Evolutionary conservation across 225 moss, liverwort and hornwort species (phyloP).

Genomic region (Pseudisothecium myosuroides): DNA sequence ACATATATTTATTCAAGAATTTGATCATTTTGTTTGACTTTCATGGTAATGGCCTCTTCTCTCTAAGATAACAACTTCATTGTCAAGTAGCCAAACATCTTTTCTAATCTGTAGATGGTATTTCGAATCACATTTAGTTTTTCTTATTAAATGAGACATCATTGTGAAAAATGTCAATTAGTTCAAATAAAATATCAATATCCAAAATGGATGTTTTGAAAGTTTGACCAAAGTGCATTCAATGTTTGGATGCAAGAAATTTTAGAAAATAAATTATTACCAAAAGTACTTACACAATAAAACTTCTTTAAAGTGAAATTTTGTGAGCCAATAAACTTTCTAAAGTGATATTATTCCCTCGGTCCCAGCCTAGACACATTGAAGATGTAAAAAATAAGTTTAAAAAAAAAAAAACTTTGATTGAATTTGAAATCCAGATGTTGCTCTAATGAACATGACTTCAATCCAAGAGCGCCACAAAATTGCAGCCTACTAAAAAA

Average conservation of each 20-base stretch:
- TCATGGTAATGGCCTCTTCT: background rate
- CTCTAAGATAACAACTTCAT: background rate
- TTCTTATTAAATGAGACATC: background rate
- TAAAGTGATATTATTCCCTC: no score
- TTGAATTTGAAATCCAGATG: no score
- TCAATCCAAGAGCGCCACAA: no score
- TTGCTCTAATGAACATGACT: no score
- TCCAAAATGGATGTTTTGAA: background rate
- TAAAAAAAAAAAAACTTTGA: no score
- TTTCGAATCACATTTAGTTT: background rate
- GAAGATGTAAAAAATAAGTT: no score
- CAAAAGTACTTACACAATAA: background rate
- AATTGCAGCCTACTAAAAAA: no score
- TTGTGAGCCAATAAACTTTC: no score
- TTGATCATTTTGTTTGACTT: background rate
- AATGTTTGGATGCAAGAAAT: background rate
- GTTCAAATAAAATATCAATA: background rate
- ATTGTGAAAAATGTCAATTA: background rate
- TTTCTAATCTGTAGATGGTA: background rate
- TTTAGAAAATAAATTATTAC: background rate
- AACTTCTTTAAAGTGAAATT: no score
- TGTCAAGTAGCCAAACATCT: accelerated
- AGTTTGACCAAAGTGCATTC: background rate
- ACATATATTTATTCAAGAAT: background rate
- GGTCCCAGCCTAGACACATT: no score